Base-by-base conservation (phyloP, 2,329 filamentous ascomycete genomes). In the Sarocladium brachiariae region DNA sequence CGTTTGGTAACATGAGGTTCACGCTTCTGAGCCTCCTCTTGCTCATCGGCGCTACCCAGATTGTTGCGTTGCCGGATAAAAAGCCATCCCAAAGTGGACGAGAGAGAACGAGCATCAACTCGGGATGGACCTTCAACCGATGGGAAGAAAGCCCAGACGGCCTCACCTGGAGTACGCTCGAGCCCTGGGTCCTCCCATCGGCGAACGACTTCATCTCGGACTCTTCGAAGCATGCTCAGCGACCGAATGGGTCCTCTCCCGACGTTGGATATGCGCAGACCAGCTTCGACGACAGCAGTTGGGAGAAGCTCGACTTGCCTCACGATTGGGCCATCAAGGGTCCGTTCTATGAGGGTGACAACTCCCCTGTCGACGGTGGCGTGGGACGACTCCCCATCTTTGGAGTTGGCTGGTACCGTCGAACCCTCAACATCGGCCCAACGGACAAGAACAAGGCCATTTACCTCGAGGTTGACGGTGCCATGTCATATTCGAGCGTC, bases 391-490 rank as follows among this genome's bases (percentile, higher is more conserved):
- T 80, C 30, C 76, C 76, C 0, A 64, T 69, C 19, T 69, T 77
- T n/a, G 76, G 76, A 2, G 68, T 80, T 2, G 75, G 72, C 2
- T 78, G 75, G 76, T 78, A 78, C 55, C 71, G 75, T 3, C 65
- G 67, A 24, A 70, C 59, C 2, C 8, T 78, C 1, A 56, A 58
- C 0, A 51, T 71, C 2, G 46, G 50, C 0, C 50, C 58, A 0
- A 58, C 57, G 1, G 69, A 73, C 16, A 50, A 55, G 16, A 63
- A 61, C 8, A 73, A 70, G 49, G 58, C 62, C 0, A 56, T 75
- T 11, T 77, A 66, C 49, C 59, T 77, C 4, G 74, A 77, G 19
- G 56, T 77, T 18, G 74, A 77, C 51, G 74, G 75, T 2, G 74
- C 74, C 45, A 76, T 75, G 73, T 71, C 73, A 0, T 76, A 76